These are phyloP conservation scores for Fusarium palustre DNA, from an alignment of 2,329 filamentous ascomycete species.

Conservation along the genomic window DNA sequence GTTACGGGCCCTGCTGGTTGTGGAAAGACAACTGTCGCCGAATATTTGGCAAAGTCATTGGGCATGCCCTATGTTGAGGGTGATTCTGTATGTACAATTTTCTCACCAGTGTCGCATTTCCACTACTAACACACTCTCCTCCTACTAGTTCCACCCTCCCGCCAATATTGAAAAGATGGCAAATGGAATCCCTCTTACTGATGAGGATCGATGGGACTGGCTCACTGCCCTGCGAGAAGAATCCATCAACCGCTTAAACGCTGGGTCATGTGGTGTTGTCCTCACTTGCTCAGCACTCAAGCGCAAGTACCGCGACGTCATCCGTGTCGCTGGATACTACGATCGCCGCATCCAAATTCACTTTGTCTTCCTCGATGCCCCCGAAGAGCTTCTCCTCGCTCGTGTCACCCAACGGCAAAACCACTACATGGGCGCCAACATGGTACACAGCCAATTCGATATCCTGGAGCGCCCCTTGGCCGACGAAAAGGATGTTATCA, in stretches of 20 bases:
- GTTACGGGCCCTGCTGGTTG: conserved; percentile 83
- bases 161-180: conserved; percentile 94
- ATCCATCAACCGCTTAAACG: conserved; percentile 66
- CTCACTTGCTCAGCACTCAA: conserved; percentile 97
- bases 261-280: conserved; percentile 79
- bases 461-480: conserved; percentile 83
- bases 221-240: conserved; percentile 81
- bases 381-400: conserved; percentile 78
- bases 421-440: conserved; percentile 95
- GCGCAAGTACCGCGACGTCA: conserved; percentile 95
- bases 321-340: conserved; percentile 83
- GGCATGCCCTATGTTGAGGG: conserved; percentile 80
- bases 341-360: conserved; percentile 80
- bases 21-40: conserved; percentile 81
- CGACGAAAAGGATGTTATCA: conserved; percentile 78
- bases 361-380: conserved; percentile 90
- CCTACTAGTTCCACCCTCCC: conserved; percentile 74
- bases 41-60: conserved; percentile 71
- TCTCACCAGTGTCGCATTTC: conserved; percentile 7
- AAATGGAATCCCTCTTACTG: conserved; percentile 83
- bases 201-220: conserved; percentile 98
- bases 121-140: conserved; percentile 42
- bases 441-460: conserved; percentile 93
- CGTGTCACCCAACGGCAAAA: conserved; percentile 80
- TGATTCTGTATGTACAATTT: conserved; percentile 70